A percentile compares a stretch with the other conserved stretches of the same genome.
Evolutionary conservation across 1,284 basidiomycete species (phyloP).

Genomic region (Golubevia sp.): DNA sequence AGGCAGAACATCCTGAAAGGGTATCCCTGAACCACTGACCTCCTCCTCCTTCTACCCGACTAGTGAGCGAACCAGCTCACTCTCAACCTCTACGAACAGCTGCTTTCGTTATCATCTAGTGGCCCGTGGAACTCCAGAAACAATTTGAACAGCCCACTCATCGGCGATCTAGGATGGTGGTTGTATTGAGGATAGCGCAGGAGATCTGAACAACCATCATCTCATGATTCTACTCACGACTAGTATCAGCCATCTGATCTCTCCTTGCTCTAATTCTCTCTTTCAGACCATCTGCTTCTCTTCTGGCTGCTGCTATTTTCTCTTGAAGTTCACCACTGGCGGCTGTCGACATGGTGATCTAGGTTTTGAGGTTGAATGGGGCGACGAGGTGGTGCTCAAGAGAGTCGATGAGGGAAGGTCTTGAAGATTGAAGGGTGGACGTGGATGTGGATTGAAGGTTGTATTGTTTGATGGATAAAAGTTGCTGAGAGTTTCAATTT

Average conservation of each 20-base stretch:
- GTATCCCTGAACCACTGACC: no score
- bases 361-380: neutral
- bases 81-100: no score
- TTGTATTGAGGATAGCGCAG: no score
- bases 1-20: no score
- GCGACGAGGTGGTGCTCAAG: constrained; percentile 2
- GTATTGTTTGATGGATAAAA: neutral
- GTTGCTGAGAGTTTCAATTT: neutral
- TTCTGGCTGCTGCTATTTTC: constrained; percentile 47
- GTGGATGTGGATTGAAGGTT: neutral
- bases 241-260: constrained; percentile 52
- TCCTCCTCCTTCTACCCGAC: no score
- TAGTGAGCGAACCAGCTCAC: no score
- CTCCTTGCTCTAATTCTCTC: constrained; percentile 42
- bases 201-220: neutral
- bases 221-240: no score
- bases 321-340: constrained; percentile 36
- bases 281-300: constrained; percentile 49
- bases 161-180: no score
- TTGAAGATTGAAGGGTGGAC: neutral
- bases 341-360: constrained; percentile 1
- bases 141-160: no score
- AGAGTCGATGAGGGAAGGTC: neutral
- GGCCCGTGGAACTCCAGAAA: no score
- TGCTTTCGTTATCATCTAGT: no score